phyloP scores from a whole-genome alignment of 441 rosid genomes.

The Erodium trifolium region DNA sequence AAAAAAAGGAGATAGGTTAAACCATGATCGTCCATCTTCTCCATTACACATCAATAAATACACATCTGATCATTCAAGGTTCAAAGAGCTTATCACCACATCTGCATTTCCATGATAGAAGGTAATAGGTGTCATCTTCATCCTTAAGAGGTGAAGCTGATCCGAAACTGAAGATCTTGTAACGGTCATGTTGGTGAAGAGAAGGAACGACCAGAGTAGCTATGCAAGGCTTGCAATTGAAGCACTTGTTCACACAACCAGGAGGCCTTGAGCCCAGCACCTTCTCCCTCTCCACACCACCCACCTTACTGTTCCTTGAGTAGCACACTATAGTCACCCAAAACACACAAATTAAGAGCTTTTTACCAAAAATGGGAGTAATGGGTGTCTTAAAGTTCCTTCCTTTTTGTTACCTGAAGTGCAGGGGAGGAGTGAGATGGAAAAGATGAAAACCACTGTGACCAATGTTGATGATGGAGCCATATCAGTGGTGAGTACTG shows the following conservation, averaged over 20 bases:
- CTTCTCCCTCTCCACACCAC: slow-evolving; percentile 24
- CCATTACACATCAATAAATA: not conserved
- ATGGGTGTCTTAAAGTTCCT: not conserved
- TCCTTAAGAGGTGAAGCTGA: not conserved
- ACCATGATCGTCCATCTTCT: not conserved
- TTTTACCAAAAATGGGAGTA: not conserved
- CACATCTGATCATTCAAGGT: slow-evolving; percentile 26
- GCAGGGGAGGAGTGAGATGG: not conserved
- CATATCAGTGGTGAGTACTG: not conserved
- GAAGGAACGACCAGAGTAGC: slow-evolving; percentile 41
- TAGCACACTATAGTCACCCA: not conserved
- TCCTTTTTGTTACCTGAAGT: not conserved
- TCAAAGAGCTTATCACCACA: slow-evolving; percentile 54
- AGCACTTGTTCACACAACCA: slow-evolving; percentile 54
- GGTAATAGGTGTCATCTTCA: slow-evolving; percentile 44
- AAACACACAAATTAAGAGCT: not conserved
- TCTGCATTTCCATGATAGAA: slow-evolving; percentile 66
- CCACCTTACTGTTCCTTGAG: slow-evolving; percentile 13
- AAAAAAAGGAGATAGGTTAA: not conserved
- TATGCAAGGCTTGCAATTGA: slow-evolving; percentile 60
- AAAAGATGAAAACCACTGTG: slow-evolving; percentile 4
- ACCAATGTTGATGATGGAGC: slow-evolving; percentile 1
- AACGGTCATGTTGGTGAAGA: slow-evolving; percentile 17
- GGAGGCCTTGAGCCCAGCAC: slow-evolving; percentile 78
- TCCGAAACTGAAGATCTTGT: slow-evolving; percentile 4